These are phyloP conservation scores for Saccharomyces mikatae DNA, from an alignment of 805 yeast species.

Conservation along the genomic window DNA sequence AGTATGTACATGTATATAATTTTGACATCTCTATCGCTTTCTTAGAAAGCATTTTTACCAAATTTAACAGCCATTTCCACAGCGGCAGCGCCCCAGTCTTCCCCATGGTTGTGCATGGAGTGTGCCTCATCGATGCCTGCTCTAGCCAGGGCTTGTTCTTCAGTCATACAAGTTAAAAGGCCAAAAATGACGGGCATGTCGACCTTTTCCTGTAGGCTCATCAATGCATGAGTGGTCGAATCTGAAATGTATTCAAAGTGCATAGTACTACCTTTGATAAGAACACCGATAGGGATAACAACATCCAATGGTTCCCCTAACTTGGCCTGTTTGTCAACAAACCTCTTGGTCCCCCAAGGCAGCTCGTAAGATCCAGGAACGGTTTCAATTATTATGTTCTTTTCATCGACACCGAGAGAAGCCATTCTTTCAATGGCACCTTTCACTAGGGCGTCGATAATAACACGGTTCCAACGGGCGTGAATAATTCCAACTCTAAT, in stretches of 20 bases:
- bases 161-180: slow-evolving; percentile 84
- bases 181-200: slow-evolving; percentile 86
- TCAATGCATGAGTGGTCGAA: slow-evolving; percentile 72
- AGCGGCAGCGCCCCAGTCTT: slow-evolving; percentile 98
- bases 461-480: slow-evolving; percentile 86
- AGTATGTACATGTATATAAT: neutral
- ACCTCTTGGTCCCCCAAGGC: slow-evolving; percentile 66
- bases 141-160: slow-evolving; percentile 86
- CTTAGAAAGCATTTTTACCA: slow-evolving; percentile 17
- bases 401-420: slow-evolving; percentile 62
- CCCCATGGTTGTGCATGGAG: slow-evolving; percentile 86
- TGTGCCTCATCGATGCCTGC: slow-evolving; percentile 71
- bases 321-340: slow-evolving; percentile 38
- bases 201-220: slow-evolving; percentile 67
- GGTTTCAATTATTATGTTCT: slow-evolving; percentile 69
- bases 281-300: slow-evolving; percentile 84
- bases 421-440: slow-evolving; percentile 62
- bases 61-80: slow-evolving; percentile 78
- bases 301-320: slow-evolving; percentile 59
- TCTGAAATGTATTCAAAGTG: slow-evolving; percentile 97
- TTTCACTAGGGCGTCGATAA: slow-evolving; percentile 69
- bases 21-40: neutral
- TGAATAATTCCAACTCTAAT: slow-evolving; percentile 80
- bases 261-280: slow-evolving; percentile 95
- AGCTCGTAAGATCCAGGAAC: slow-evolving; percentile 95